Base-by-base conservation (phyloP, 495 filamentous ascomycete genomes). In the Lepidopterella palustris region DNA sequence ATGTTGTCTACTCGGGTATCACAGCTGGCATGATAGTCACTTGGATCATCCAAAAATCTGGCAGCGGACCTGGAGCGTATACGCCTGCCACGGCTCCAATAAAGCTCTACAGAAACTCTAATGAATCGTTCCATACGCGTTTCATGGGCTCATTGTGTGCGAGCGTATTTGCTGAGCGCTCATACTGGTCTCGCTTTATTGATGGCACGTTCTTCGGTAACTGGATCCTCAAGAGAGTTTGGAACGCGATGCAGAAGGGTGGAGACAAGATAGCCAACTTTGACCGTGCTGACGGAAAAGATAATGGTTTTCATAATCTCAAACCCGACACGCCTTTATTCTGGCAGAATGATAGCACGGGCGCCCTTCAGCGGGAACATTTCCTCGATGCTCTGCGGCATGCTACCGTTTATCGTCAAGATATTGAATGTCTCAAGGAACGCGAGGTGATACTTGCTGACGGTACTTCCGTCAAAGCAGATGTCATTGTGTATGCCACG, bases 21-120 rank as follows among this genome's bases (percentile, higher is more conserved):
- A 74, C 74, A 61, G 65, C 65, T 20, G 68, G 70, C 10, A 76
- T 74, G 50, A 58, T 48, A 5, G 74, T 76, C n/a, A 61, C 60
- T 15, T 78, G 75, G 77, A 69, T 78, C 28, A 73, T 78, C 60
- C 66, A 72, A 20, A 60, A 61, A 55, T 67, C 66, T 15, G 75
- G 74, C n/a, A 64, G 53, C 18, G 74, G 73, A 48, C 76, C 55
- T 50, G 70, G 52, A 39, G 65, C 57, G 18, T 63, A 69, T 60
- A 57, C 67, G 48, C 59, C 68, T 49, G 55, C 68, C 53, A 59
- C 57, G 23, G 68, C 47, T 45, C 32, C 25, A 50, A 65, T 58
- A 3, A 58, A 64, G 20, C 70, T 62, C 45, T 77, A 76, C 58
- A 64, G 60, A 52, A 71, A 71, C 55, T 59, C 62, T 1, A 59